phyloP scores from a whole-genome alignment of 129 eudicot genomes.

The Pittosporum tobira region DNA sequence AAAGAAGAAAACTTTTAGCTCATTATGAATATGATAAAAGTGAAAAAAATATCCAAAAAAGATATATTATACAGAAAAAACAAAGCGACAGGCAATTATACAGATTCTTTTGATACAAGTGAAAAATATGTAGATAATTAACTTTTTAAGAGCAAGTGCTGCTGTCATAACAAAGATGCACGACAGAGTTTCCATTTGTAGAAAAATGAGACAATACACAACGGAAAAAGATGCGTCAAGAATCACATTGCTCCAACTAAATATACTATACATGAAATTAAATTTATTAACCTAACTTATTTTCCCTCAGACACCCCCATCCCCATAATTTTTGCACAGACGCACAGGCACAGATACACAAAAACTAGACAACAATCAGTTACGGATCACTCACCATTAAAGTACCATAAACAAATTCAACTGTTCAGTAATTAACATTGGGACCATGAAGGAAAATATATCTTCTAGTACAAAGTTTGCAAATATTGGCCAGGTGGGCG shows the following conservation, averaged over 20 bases:
- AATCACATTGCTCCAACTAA: not conserved
- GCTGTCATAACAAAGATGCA: not conserved
- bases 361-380: too few relatives aligned
- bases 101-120: not conserved
- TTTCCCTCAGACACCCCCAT: too few relatives aligned
- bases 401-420: not conserved
- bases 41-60: too few relatives aligned
- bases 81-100: not conserved
- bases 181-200: not conserved
- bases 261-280: too few relatives aligned
- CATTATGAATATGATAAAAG: too few relatives aligned
- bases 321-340: too few relatives aligned
- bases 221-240: not conserved
- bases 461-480: not conserved
- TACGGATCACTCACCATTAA: too few relatives aligned
- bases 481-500: not conserved
- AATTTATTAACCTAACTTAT: too few relatives aligned
- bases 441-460: not conserved
- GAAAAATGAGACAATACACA: not conserved
- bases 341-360: too few relatives aligned
- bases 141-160: not conserved
- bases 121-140: not conserved
- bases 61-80: too few relatives aligned
- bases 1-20: too few relatives aligned
- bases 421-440: not conserved